Evolutionary conservation across 441 rosid genomes (phyloP).

Genomic region (Syzygium malaccense): DNA sequence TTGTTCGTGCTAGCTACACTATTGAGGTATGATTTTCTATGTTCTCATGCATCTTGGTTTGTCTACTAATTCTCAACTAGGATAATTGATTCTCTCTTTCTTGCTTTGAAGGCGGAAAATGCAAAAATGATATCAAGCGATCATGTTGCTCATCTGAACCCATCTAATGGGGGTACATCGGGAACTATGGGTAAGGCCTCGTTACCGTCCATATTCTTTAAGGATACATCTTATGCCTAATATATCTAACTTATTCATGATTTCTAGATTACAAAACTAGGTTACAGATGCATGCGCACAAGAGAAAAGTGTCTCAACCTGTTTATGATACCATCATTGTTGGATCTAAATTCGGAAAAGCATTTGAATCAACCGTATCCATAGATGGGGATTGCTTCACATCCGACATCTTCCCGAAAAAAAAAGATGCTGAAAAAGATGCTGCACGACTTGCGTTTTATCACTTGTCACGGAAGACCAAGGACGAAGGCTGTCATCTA

Average conservation of each 20-base stretch:
- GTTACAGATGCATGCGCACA: too few species aligned
- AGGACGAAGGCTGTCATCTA: background rate
- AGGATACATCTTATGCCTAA: too few species aligned
- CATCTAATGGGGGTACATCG: conserved; percentile 90
- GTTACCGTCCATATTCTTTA: background rate
- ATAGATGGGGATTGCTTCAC: background rate
- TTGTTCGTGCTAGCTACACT: conserved; percentile 50
- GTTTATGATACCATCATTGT: too few species aligned
- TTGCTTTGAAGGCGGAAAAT: conserved; percentile 58
- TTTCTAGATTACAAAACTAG: too few species aligned
- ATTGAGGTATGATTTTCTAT: conserved; percentile 49
- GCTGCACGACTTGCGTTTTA: background rate
- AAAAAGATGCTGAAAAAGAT: background rate
- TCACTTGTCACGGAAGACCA: background rate
- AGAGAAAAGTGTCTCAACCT: too few species aligned
- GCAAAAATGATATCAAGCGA: conserved; percentile 88
- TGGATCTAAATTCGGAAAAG: too few species aligned
- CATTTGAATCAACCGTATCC: too few species aligned
- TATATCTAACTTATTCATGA: too few species aligned
- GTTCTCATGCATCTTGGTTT: background rate
- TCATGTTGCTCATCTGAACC: conserved; percentile 92
- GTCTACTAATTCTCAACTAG: background rate
- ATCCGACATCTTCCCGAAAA: background rate
- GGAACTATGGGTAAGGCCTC: conserved; percentile 59
- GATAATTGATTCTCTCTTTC: background rate